Percentiles rank a stretch among this genome's conserved stretches.
phyloP scores from a whole-genome alignment of 1,139 yeast genomes.

The Saccharomyces hybrid region DNA sequence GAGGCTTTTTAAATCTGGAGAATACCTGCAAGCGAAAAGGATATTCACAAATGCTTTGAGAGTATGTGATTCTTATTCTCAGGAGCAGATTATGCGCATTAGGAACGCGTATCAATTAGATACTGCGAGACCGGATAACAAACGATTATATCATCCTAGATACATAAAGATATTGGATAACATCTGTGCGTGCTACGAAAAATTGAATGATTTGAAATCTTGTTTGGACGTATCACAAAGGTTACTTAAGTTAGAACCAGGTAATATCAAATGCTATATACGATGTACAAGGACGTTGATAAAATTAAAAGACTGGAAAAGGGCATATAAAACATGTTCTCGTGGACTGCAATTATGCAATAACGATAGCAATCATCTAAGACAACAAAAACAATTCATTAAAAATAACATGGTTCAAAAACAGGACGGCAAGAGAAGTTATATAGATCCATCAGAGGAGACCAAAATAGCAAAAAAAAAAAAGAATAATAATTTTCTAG shows the following conservation, averaged over 20 bases:
- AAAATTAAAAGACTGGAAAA: not conserved
- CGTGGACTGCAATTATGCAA: not conserved
- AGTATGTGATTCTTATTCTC: slow-evolving; percentile 21
- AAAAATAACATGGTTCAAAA: not conserved
- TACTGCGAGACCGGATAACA: slow-evolving; percentile 5
- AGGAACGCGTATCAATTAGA: slow-evolving; percentile 14
- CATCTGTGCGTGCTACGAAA: slow-evolving; percentile 55
- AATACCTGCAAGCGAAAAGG: slow-evolving; percentile 23
- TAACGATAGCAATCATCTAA: not conserved
- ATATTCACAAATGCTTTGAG: slow-evolving; percentile 25
- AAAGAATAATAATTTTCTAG: not conserved
- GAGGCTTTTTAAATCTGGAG: slow-evolving; percentile 22
- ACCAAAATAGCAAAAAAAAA: slow-evolving; percentile 6
- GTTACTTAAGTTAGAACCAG: slow-evolving; percentile 43
- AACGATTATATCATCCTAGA: slow-evolving; percentile 29
- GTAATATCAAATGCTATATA: slow-evolving; percentile 53
- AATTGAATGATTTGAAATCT: slow-evolving; percentile 35
- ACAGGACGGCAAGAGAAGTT: slow-evolving; percentile 7
- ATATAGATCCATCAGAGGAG: slow-evolving; percentile 20
- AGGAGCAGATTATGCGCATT: slow-evolving; percentile 13
- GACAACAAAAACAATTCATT: not conserved
- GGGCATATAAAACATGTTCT: not conserved
- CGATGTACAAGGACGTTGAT: slow-evolving; percentile 23
- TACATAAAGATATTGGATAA: slow-evolving; percentile 34
- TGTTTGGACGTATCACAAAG: slow-evolving; percentile 44